Conservation (phyloP, 2,329 filamentous ascomycete genomes). For the Trichophyton equinum region DNA sequence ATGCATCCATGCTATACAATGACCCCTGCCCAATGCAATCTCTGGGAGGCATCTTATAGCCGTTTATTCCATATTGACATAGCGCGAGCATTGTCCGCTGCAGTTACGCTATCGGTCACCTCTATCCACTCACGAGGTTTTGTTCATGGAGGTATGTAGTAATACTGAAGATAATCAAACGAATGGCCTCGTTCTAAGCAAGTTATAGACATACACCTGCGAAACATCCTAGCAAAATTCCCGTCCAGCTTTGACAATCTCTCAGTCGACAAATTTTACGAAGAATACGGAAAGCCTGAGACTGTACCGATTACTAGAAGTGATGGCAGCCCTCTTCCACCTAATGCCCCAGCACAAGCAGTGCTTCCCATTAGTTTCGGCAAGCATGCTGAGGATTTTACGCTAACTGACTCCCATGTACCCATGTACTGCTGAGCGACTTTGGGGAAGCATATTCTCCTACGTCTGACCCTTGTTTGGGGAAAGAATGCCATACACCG, state of each 20-base stretch:
- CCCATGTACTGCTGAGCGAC: slow-evolving; percentile 20
- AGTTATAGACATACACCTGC: slow-evolving; percentile 17
- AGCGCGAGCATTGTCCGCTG: slow-evolving; percentile 13
- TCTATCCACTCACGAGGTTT: slow-evolving; percentile 17
- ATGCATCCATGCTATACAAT: slow-evolving; percentile 15
- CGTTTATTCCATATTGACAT: slow-evolving; percentile 12
- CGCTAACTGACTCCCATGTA: slow-evolving; percentile 17
- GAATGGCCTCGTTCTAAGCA: neutral
- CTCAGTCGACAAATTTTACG: slow-evolving; percentile 17
- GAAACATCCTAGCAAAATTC: slow-evolving; percentile 14
- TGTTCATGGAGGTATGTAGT: slow-evolving; percentile 16
- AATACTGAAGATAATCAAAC: too few species aligned
- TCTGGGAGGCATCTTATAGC: slow-evolving; percentile 15
- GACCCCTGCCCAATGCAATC: slow-evolving; percentile 15
- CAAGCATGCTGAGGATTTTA: slow-evolving; percentile 17
- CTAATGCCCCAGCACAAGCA: slow-evolving; percentile 15
- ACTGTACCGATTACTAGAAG: slow-evolving; percentile 11
- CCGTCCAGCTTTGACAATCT: slow-evolving; percentile 13
- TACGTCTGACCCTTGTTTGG: slow-evolving; percentile 13
- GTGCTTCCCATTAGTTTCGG: slow-evolving; percentile 15
- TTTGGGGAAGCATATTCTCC: slow-evolving; percentile 24
- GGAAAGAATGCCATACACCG: slow-evolving; percentile 18
- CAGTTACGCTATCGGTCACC: slow-evolving; percentile 14
- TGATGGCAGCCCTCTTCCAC: slow-evolving; percentile 15
- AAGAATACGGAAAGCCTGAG: slow-evolving; percentile 18